A percentile compares a stretch with the other conserved stretches of the same genome.
phyloP scores from a whole-genome alignment of 192 early-diverging fungal species.

The Helicostylum pulchrum region DNA sequence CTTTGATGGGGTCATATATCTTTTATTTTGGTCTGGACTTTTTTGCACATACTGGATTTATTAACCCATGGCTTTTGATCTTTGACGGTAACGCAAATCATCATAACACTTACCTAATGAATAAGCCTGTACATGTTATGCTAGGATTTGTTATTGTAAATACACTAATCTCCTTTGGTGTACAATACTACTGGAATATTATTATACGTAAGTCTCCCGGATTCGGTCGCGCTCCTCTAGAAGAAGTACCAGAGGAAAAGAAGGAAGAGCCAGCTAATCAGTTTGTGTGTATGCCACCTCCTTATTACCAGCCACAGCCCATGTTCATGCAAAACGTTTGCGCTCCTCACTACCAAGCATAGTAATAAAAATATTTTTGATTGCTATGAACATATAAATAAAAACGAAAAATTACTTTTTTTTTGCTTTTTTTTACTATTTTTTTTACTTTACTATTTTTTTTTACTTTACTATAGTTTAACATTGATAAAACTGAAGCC shows the following conservation, averaged over 20 bases:
- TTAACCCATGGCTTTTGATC: slow-evolving; percentile 24
- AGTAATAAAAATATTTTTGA: no score
- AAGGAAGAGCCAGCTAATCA: slow-evolving; percentile 4
- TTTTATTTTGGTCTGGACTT: slow-evolving; percentile 55
- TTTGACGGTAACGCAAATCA: slow-evolving; percentile 29
- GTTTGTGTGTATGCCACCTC: no score
- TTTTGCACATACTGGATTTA: slow-evolving; percentile 54
- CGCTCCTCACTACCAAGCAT: no score
- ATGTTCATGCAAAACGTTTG: no score
- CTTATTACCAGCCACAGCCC: no score
- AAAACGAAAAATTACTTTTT: no score
- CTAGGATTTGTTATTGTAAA: slow-evolving; percentile 23
- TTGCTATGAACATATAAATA: no score
- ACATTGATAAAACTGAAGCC: no score
- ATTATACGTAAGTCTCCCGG: slow-evolving; percentile 21
- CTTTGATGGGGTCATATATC: slow-evolving; percentile 46
- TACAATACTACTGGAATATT: slow-evolving; percentile 38
- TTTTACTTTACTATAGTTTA: no score
- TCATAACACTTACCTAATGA: slow-evolving; percentile 21
- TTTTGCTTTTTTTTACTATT: no score
- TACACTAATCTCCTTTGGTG: slow-evolving; percentile 20
- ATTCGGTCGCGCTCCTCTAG: slow-evolving; percentile 11
- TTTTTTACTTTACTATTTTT: no score
- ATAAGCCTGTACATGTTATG: slow-evolving; percentile 29
- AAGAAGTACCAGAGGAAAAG: neutral